Percentiles rank a stretch among this genome's conserved stretches.
phyloP scores from a whole-genome alignment of 2,329 filamentous ascomycete species.

The Fusarium redolens region DNA sequence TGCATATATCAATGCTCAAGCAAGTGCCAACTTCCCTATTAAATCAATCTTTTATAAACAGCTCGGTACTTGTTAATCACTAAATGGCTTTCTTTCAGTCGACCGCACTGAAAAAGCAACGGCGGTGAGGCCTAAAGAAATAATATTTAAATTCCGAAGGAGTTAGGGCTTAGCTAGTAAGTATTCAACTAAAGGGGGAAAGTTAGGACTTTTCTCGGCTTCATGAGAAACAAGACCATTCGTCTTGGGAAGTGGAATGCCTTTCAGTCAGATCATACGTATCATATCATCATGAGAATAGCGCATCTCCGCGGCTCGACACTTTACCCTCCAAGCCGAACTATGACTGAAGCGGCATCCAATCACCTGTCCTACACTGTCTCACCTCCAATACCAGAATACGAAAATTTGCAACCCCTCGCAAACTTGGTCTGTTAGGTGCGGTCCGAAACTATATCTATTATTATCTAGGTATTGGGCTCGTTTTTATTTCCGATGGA shows the following conservation, averaged over 20 bases:
- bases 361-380: background rate
- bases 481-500: background rate
- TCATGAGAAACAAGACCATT: background rate
- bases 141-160: background rate
- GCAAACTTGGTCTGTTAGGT: too few species aligned
- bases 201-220: background rate
- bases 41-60: rapidly evolving
- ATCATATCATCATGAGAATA: background rate
- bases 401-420: background rate
- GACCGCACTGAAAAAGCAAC: too few species aligned
- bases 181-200: too few species aligned
- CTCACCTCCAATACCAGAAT: background rate
- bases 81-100: background rate
- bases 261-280: background rate
- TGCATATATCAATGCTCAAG: background rate
- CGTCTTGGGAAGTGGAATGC: background rate
- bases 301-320: background rate
- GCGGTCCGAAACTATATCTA: background rate
- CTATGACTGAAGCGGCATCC: background rate
- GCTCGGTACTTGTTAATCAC: background rate
- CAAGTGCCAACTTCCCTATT: background rate
- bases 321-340: too few species aligned
- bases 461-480: background rate
- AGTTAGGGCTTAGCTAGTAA: background rate
- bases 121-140: too few species aligned